phyloP scores from a whole-genome alignment of 106 monocot genomes.

The Acorus calamus region DNA sequence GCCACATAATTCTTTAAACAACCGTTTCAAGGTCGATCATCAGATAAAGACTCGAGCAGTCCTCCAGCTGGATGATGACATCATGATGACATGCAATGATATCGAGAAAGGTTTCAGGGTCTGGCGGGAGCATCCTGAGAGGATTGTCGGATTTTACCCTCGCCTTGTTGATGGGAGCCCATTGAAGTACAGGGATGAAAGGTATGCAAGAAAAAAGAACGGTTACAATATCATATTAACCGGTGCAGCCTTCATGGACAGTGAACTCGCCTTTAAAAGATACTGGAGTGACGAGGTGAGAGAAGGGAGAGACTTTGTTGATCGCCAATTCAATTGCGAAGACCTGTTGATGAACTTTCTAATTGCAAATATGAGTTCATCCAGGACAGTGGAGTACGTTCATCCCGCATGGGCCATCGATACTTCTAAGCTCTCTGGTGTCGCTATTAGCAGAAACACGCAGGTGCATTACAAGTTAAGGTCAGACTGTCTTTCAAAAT shows the following conservation, averaged over 20 bases:
- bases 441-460: conserved; percentile 52
- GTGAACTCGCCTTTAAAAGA: conserved; percentile 49
- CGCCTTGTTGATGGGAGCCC: conserved; percentile 59
- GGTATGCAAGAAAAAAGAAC: conserved; percentile 34
- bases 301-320: conserved; percentile 49
- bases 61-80: conserved; percentile 78
- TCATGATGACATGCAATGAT: conserved; percentile 86
- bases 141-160: conserved; percentile 78
- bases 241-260: conserved; percentile 72
- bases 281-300: conserved; percentile 60
- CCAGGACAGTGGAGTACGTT: conserved; percentile 65
- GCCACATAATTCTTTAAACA: conserved; percentile 63
- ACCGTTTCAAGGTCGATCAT: conserved; percentile 60
- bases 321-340: conserved; percentile 60
- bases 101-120: conserved; percentile 85
- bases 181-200: conserved; percentile 49
- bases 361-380: conserved; percentile 44
- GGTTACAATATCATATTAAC: conserved; percentile 85
- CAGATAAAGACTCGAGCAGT: conserved; percentile 65
- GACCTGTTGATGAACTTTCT: conserved; percentile 77
- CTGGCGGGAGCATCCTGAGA: conserved; percentile 66
- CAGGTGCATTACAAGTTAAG: conserved; percentile 53
- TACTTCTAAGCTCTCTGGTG: conserved; percentile 65
- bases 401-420: conserved; percentile 73
- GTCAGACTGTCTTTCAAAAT: conserved; percentile 52